Evolutionary conservation across 1,139 yeast species (phyloP).

Genomic region (Sugiyamaella paludigena): DNA sequence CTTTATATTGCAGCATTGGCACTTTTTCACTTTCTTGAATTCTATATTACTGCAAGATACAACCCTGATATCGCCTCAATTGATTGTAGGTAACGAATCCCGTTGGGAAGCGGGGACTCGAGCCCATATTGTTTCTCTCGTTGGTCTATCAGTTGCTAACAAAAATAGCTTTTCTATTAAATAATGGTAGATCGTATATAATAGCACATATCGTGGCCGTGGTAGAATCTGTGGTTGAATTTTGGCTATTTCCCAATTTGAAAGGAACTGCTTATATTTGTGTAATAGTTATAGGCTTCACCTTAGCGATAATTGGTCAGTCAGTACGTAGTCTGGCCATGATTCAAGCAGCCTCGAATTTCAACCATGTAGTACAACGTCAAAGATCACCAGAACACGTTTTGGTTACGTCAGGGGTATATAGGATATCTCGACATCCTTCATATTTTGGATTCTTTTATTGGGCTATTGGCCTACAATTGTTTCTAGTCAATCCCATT

Average conservation of each 20-base stretch:
- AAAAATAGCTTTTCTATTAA: conserved; percentile 57
- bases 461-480: conserved; percentile 89
- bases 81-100: conserved; percentile 44
- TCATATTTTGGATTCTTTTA: conserved; percentile 87
- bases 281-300: conserved; percentile 46
- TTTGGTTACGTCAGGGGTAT: conserved; percentile 72
- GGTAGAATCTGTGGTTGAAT: conserved; percentile 42
- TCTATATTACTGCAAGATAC: conserved; percentile 68
- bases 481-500: conserved; percentile 63
- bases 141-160: no score
- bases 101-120: background rate
- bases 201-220: conserved; percentile 59
- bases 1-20: conserved; percentile 54
- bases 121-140: no score
- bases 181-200: conserved; percentile 66
- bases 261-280: conserved; percentile 27
- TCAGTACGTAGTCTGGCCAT: conserved; percentile 66
- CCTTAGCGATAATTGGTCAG: conserved; percentile 60
- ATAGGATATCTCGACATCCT: conserved; percentile 72
- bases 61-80: conserved; percentile 64
- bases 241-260: conserved; percentile 4
- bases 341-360: conserved; percentile 85
- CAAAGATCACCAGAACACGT: conserved; percentile 53
- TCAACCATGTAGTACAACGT: conserved; percentile 73
- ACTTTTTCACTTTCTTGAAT: conserved; percentile 78